These are phyloP conservation scores for Claviceps arundinis DNA, from an alignment of 2,329 filamentous ascomycete species.

Conservation along the genomic window DNA sequence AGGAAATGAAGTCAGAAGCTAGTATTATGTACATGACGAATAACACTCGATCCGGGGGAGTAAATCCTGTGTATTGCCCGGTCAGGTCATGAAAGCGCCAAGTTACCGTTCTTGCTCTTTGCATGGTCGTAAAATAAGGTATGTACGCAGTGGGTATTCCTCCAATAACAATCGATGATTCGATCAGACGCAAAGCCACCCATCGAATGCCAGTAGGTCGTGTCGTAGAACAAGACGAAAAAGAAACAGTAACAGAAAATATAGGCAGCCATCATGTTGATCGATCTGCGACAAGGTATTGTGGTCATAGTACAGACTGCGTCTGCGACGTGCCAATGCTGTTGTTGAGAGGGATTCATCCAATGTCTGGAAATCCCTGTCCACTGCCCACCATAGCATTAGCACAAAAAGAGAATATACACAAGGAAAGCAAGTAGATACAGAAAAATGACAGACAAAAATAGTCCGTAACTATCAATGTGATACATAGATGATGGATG, in stretches of 20 bases:
- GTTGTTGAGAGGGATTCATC: not conserved
- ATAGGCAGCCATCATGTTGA: too few relatives aligned
- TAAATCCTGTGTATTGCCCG: too few relatives aligned
- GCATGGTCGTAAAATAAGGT: too few relatives aligned
- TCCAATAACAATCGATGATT: too few relatives aligned
- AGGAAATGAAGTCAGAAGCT: too few relatives aligned
- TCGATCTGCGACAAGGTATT: not conserved
- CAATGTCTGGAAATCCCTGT: not conserved
- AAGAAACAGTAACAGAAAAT: not conserved
- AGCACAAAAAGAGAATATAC: not conserved
- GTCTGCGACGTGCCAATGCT: not conserved
- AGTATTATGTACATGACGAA: too few relatives aligned
- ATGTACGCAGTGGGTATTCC: too few relatives aligned
- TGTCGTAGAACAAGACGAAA: not conserved
- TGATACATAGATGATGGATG: too few relatives aligned
- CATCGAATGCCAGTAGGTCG: not conserved
- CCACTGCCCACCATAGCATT: not conserved
- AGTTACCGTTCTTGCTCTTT: too few relatives aligned
- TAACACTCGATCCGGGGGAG: too few relatives aligned
- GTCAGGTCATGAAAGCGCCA: too few relatives aligned
- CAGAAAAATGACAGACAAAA: not conserved
- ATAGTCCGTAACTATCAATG: not conserved
- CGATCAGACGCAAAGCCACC: not conserved
- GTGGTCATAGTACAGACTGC: not conserved
- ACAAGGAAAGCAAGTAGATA: not conserved